Evolutionary conservation across 495 filamentous ascomycete species (phyloP), one percentile per base, ranked within the genome.

Genomic region (Neurospora sublineolata): DNA sequence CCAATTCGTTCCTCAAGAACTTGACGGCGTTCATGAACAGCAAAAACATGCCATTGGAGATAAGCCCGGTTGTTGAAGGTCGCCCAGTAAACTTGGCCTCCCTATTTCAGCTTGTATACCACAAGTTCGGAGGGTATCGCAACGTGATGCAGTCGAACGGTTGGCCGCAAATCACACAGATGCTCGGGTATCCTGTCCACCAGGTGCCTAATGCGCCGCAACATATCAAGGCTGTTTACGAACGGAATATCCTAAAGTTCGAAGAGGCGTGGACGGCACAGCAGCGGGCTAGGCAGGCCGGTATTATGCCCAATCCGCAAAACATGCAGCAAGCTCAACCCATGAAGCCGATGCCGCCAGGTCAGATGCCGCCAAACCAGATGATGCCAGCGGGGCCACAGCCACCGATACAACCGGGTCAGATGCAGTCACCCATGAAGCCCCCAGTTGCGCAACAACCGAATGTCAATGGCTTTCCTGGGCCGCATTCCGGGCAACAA

Each of bases 91-190:
- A 89, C 74, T 80, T 96, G 42, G 85, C 91, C 68, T 88, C 89
- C 67, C 85, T 99, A 9, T 97, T 93, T 82, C 86, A 87, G 46
- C 83, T 85, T 1, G 91, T 97, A 8, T 86, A 89, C 78, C 91
- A 89, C 73, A 86, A 91, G 77, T 77, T 76, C 33, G 91, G 91
- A 20, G 95, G 95, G 3, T 97, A 90, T 42, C 90, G 89, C 78
- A 90, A 87, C 73, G 85, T 97, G 8, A 89, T 87, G 0, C 27
- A 33, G 30, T 84, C 84, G 23, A 90, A 91, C 71, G 81, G 84
- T 73, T 98, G 94, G 94, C 84, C 85, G 9, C 86, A 87, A 30
- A 83, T 96, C 68, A 89, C 93, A 1, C 86, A 87, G 42, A 81
- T 84, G 36, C 81, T 97, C 70, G 87, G 89, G 16, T 90, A 94